A percentile compares a stretch with the other conserved stretches of the same genome.
phyloP scores from a whole-genome alignment of 2,329 filamentous ascomycete species.

The Magnaporthiopsis poae region DNA sequence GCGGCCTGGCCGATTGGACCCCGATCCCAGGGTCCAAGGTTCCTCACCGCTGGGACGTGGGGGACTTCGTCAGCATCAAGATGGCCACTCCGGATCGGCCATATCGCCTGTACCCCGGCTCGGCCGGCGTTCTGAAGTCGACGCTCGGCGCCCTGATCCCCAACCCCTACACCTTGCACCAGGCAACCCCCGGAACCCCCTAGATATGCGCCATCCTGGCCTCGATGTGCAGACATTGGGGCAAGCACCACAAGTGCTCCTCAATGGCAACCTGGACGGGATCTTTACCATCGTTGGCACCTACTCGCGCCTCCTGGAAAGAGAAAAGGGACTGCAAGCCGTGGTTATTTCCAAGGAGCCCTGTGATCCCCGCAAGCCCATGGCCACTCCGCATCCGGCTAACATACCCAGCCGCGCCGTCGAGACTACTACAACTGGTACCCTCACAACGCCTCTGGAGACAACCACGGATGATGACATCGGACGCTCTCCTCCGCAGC shows the following conservation, averaged over 20 bases:
- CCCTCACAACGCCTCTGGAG: background rate
- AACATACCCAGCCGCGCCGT: background rate
- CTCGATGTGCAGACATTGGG: constrained; percentile 10
- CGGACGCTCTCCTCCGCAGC: background rate
- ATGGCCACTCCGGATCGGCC: background rate
- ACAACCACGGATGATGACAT: background rate
- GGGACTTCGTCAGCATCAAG: background rate
- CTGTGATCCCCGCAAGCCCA: background rate
- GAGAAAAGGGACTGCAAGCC: constrained; percentile 2
- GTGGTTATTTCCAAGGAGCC: constrained; percentile 9
- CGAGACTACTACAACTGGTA: background rate
- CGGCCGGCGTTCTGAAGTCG: background rate
- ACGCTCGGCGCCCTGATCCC: constrained; percentile 9
- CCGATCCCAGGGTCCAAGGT: background rate
- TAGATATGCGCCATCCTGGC: constrained; percentile 12
- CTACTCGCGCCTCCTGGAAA: background rate
- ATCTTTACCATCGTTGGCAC: constrained; percentile 6
- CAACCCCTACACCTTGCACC: constrained; percentile 8
- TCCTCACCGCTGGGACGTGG: background rate
- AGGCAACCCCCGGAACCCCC: background rate
- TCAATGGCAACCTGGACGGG: constrained; percentile 13
- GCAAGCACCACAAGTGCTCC: constrained; percentile 1
- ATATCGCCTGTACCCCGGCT: background rate
- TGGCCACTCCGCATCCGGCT: background rate
- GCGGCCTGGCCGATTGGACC: too few relatives aligned